These are phyloP conservation scores for Theileria equi DNA, from an alignment of 169 alveolate genomes.

Conservation along the genomic window DNA sequence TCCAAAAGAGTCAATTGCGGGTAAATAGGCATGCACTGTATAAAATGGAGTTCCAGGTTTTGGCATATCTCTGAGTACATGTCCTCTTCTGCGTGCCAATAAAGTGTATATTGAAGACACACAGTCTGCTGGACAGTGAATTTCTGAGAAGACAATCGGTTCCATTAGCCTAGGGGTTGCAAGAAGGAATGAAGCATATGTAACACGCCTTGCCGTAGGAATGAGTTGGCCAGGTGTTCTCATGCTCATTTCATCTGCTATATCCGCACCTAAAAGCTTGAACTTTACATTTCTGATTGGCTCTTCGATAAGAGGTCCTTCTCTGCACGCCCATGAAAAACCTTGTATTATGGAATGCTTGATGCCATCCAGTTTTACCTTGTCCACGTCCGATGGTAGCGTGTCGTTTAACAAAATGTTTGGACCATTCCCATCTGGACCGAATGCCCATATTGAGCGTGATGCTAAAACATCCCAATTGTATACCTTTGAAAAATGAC, in stretches of 20 bases:
- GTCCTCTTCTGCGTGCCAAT: slow-evolving; percentile 88
- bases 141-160: slow-evolving; percentile 93
- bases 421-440: slow-evolving; percentile 91
- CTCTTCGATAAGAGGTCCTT: slow-evolving; percentile 99
- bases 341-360: slow-evolving; percentile 92
- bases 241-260: slow-evolving; percentile 86
- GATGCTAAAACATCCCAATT: slow-evolving; percentile 96
- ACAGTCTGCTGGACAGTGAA: slow-evolving; percentile 95
- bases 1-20: slow-evolving; percentile 99
- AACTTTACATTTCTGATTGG: slow-evolving; percentile 88
- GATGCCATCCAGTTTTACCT: slow-evolving; percentile 70
- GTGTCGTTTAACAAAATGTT: slow-evolving; percentile 94
- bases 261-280: slow-evolving; percentile 83
- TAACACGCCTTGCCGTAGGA: slow-evolving; percentile 95
- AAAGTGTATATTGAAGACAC: slow-evolving; percentile 92
- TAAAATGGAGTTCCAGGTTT: slow-evolving; percentile 92
- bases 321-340: slow-evolving; percentile 99
- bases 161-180: slow-evolving; percentile 99
- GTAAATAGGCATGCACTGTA: slow-evolving; percentile 92
- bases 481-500: slow-evolving; percentile 80
- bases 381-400: slow-evolving; percentile 90
- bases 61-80: slow-evolving; percentile 87
- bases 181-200: slow-evolving; percentile 95
- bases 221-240: slow-evolving; percentile 98
- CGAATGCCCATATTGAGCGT: slow-evolving; percentile 97